Evolutionary conservation across 192 early-diverging fungal genomes (phyloP).

Genomic region (Chytriomyces hyalinus): DNA sequence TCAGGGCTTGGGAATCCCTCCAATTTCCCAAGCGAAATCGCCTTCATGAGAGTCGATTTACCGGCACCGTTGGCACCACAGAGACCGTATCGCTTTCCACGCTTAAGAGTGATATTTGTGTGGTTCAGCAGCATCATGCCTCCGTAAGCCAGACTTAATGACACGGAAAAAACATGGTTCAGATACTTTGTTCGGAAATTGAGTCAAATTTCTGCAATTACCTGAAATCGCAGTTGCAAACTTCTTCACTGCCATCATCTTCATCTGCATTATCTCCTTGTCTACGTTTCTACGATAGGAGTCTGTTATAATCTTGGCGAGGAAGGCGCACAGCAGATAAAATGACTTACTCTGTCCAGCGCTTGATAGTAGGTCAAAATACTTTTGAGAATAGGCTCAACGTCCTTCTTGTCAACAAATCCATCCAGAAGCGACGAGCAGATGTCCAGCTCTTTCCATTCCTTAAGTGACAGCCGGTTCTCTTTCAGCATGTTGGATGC

Average conservation of each 20-base stretch:
- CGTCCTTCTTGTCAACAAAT: constrained; percentile 38
- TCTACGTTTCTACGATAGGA: constrained; percentile 39
- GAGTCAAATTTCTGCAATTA: background rate
- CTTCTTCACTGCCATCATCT: constrained; percentile 59
- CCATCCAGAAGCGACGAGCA: constrained; percentile 41
- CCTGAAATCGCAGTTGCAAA: constrained; percentile 61
- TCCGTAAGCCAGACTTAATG: constrained; percentile 56
- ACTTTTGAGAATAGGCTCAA: constrained; percentile 2
- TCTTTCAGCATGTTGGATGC: constrained; percentile 30
- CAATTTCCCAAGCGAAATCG: constrained; percentile 57
- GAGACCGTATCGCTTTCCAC: constrained; percentile 79
- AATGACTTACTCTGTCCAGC: constrained; percentile 33
- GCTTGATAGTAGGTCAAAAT: constrained; percentile 29
- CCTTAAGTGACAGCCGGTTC: constrained; percentile 32
- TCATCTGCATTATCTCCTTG: constrained; percentile 50
- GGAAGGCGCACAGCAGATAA: background rate
- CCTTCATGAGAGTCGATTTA: constrained; percentile 79
- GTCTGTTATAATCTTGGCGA: constrained; percentile 18
- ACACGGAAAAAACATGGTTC: background rate
- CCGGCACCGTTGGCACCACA: constrained; percentile 83
- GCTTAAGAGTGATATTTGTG: constrained; percentile 64
- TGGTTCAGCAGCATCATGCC: constrained; percentile 63
- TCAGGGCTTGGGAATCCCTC: constrained; percentile 63
- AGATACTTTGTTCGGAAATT: background rate
- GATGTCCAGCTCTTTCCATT: constrained; percentile 43